phyloP scores from a whole-genome alignment of 2,329 filamentous ascomycete species.

The Phialemonium atrogriseum region DNA sequence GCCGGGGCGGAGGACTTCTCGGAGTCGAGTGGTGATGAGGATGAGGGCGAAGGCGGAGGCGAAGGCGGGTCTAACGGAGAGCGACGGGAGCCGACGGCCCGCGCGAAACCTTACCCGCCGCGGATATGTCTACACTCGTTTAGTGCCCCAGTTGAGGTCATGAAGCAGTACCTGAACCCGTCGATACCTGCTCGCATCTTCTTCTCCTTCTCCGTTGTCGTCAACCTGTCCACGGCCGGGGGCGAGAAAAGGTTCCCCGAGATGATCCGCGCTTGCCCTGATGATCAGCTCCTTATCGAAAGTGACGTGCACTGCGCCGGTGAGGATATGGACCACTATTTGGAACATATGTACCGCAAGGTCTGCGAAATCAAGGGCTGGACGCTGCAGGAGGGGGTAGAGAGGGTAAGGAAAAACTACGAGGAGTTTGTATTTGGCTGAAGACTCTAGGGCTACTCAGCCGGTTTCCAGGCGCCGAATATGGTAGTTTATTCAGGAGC shows the following conservation, averaged over 20 bases:
- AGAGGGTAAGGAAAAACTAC: constrained; percentile 66
- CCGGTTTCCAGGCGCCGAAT: no score
- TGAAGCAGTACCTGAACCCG: constrained; percentile 70
- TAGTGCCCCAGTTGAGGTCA: constrained; percentile 65
- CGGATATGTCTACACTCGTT: constrained; percentile 92
- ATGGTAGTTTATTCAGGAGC: no score
- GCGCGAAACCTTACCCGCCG: constrained; percentile 64
- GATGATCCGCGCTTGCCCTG: constrained; percentile 65
- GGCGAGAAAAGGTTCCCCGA: constrained; percentile 43
- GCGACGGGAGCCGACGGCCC: constrained; percentile 8
- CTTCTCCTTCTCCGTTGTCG: constrained; percentile 78
- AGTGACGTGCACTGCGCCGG: constrained; percentile 86
- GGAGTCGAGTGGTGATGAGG: constrained; percentile 25
- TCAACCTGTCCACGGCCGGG: constrained; percentile 61
- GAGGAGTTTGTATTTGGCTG: constrained; percentile 63
- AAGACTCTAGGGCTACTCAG: constrained; percentile 4
- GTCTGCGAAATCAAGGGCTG: constrained; percentile 75
- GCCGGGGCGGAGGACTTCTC: constrained; percentile 38
- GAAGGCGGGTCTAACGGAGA: no score
- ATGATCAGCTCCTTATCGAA: constrained; percentile 74
- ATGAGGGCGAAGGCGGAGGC: constrained; percentile 17
- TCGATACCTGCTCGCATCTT: constrained; percentile 69
- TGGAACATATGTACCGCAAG: constrained; percentile 68
- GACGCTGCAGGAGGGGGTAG: constrained; percentile 63
- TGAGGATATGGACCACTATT: constrained; percentile 63